Base-by-base conservation (phyloP, 768 basidiomycete genomes). In the Kwoniella botswanensis region DNA sequence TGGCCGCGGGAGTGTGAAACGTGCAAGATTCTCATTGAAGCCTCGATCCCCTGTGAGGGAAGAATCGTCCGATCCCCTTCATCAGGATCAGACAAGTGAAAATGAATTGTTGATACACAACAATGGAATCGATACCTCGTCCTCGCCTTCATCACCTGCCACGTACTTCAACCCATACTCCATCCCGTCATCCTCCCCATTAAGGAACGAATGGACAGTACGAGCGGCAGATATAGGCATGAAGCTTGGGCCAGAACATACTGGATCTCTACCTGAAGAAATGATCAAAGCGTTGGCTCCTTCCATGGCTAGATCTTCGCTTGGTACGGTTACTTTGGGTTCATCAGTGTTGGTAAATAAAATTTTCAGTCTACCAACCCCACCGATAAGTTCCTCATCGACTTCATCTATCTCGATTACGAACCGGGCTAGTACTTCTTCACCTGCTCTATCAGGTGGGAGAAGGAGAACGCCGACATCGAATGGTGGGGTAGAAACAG, bases 151-250 rank as follows among this genome's bases (percentile, higher is more conserved):
- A 5, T 71, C 71, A 22, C 63, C 68, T 35, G 43, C 29, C 26
- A 29, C 13, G n/a, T 9, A 4, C 13, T 44, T 41, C n/a, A 35
- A 12, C 11, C 62, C 44, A 43, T 42, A 29, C 29, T 43, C 46
- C 12, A 43, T 29, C 21, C 54, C 65, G 42, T 72, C 67, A 6
- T 67, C 63, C 11, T 54, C 69, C 10, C 72, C 75, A 12, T 26
- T 65, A 13, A 35, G 68, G 13, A 70, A 65, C 53, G 68, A 70
- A 26, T 70, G 65, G 71, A 56, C 66, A 13, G 69, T 78, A 17
- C 60, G 77, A 58, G 77, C 77, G 21, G 74, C 71, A 21, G 74
- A 78, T 71, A 64, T 74, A 12, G 74, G 74, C 7, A 66, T 76
- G 22, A 62, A 71, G 4, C 67, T 76, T 4, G 77, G 74, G 11